A percentile compares a stretch with the other conserved stretches of the same genome.
These are phyloP conservation scores for Yarrowia yakushimensis DNA, from an alignment of 805 yeast species.

Conservation along the genomic window DNA sequence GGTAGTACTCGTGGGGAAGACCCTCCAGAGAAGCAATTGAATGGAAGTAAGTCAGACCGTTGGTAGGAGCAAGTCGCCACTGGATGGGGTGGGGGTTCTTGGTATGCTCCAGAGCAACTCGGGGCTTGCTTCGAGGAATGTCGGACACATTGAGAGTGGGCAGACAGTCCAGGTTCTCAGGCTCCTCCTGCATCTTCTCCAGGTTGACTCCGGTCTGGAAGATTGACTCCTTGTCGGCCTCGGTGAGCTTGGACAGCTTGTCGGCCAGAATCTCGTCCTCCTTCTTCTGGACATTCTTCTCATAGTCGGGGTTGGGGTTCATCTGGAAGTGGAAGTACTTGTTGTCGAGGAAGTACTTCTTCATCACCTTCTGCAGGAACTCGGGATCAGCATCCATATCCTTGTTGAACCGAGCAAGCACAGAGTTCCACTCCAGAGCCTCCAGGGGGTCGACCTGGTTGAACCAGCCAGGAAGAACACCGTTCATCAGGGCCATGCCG, in stretches of 20 bases:
- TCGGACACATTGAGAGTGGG: conserved; percentile 76
- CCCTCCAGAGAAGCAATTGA: conserved; percentile 58
- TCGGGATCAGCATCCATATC: conserved; percentile 55
- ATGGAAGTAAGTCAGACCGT: conserved; percentile 71
- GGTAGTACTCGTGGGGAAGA: conserved; percentile 60
- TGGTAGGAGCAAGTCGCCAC: conserved; percentile 25
- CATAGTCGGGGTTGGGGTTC: conserved; percentile 63
- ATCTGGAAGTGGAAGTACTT: conserved; percentile 70
- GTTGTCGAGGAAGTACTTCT: conserved; percentile 48
- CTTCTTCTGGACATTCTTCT: conserved; percentile 48
- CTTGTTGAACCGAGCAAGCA: conserved; percentile 55
- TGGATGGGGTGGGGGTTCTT: conserved; percentile 6
- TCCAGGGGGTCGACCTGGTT: conserved; percentile 76
- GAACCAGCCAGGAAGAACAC: conserved; percentile 81
- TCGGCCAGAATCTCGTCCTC: conserved; percentile 53
- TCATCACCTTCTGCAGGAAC: conserved; percentile 59
- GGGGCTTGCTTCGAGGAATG: conserved; percentile 48
- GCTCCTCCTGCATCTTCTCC: conserved; percentile 58
- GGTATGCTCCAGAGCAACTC: not conserved
- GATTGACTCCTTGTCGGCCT: conserved; percentile 55
- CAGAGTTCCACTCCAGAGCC: conserved; percentile 59
- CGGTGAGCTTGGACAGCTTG: conserved; percentile 46
- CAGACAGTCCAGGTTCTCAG: conserved; percentile 71
- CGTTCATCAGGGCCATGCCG: conserved; percentile 72
- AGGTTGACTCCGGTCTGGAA: conserved; percentile 58